Base-by-base conservation (phyloP, 2,329 filamentous ascomycete genomes). In the Stachybotrys chlorohalonatus region DNA sequence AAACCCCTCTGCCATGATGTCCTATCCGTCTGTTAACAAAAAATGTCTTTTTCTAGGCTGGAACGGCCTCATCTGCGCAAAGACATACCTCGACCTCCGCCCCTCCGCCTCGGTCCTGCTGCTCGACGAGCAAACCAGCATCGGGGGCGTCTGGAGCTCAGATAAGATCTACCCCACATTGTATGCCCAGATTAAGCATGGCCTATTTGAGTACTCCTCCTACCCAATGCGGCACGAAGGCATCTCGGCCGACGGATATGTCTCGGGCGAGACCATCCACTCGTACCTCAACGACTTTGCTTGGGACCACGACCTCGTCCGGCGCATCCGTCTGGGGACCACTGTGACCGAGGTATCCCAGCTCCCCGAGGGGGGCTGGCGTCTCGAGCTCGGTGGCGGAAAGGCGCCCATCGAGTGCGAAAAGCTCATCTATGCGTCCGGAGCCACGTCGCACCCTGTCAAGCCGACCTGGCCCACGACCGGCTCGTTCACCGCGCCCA, bases 141-240 rank as follows among this genome's bases (percentile, higher is more conserved):
- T 67, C 17, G 65, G 65, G 2, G 65, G 65, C 4, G 56, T 61
- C 2, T 67, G 65, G 65, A 58, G 55, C 36, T 52, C 45, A 1
- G 64, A 66, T 49, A 64, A 56, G 55, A 59, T 67, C 16, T 67
- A 67, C 42, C 64, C 64, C 2, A 65, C 45, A 36, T 58, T 67
- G 7, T 63, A 54, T n/a, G 70, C 70, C 5, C 67, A 72, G 58
- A 64, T 70, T 53, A 65, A 61, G 30, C 57, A 60, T 55, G 63
- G 64, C 1, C 58, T 64, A 3, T 72, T 72, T 56, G 62, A 73
- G 45, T 72, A 70, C 58, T 62, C 64, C 5, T 63, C 60, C 58
- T 64, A 59, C 17, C 66, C 65, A 3, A 70, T 71, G 67, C 55
- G 54, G 2, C 55, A 56, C 11, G 65, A 68, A 47, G 66, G 64